Conservation (phyloP, 179 eudicot genomes). For the Vitellaria paradoxa region DNA sequence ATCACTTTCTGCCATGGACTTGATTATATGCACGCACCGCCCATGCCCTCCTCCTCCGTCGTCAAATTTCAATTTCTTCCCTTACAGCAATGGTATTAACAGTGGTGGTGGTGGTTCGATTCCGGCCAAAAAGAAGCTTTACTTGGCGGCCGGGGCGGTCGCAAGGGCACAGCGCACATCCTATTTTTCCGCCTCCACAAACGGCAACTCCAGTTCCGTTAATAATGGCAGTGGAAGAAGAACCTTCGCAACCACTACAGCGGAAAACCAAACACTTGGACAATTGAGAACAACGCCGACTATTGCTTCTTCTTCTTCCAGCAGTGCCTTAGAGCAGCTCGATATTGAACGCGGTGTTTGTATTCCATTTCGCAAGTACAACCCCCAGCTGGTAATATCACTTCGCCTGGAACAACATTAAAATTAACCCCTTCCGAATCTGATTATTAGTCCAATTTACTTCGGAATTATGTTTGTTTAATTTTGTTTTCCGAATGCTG, state of each 20-base stretch:
- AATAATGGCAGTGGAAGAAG: neutral
- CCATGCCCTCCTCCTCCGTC: neutral
- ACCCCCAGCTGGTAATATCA: conserved; percentile 56
- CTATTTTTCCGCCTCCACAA: neutral
- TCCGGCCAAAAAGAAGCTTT: neutral
- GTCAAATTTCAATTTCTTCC: neutral
- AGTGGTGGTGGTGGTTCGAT: neutral
- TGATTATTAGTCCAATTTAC: neutral
- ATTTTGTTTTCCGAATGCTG: neutral
- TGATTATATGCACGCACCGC: neutral
- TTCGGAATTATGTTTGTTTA: neutral
- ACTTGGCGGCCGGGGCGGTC: neutral
- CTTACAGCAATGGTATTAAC: neutral
- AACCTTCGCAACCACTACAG: neutral
- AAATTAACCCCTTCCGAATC: neutral
- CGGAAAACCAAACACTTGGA: neutral
- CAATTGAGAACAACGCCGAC: neutral
- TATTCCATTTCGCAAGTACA: conserved; percentile 89
- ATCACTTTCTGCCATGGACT: neutral
- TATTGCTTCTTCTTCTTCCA: neutral
- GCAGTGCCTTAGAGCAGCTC: conserved; percentile 76
- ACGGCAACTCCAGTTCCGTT: neutral
- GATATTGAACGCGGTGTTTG: conserved; percentile 99
- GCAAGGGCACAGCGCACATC: neutral
- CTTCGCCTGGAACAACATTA: neutral